Evolutionary conservation across 2,329 filamentous ascomycete species (phyloP).

Genomic region (Microsporum audouinii): DNA sequence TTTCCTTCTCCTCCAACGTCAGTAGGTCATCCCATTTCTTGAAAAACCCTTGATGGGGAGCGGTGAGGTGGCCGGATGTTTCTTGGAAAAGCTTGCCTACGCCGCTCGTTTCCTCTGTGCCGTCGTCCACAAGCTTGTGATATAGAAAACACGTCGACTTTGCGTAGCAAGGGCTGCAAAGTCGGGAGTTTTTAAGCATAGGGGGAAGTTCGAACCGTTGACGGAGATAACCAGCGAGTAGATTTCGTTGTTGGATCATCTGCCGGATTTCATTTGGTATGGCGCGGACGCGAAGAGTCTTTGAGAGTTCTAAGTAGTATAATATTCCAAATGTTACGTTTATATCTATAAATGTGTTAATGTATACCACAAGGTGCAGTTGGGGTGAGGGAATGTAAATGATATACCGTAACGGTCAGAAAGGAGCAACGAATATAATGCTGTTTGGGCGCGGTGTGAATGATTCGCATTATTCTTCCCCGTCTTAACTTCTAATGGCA

Average conservation of each 20-base stretch:
- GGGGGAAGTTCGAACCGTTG: slow-evolving; percentile 71
- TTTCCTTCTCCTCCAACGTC: slow-evolving; percentile 87
- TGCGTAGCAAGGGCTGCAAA: slow-evolving; percentile 81
- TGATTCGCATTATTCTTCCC: slow-evolving; percentile 67
- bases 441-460: slow-evolving; percentile 83
- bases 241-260: slow-evolving; percentile 94
- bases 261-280: slow-evolving; percentile 81
- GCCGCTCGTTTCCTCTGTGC: slow-evolving; percentile 67
- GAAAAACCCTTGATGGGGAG: slow-evolving; percentile 70
- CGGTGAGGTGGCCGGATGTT: slow-evolving; percentile 63
- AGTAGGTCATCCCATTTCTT: slow-evolving; percentile 87
- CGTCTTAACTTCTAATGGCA: slow-evolving; percentile 93
- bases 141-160: slow-evolving; percentile 87
- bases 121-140: slow-evolving; percentile 78
- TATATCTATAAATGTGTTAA: slow-evolving; percentile 47
- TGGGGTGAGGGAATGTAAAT: background rate
- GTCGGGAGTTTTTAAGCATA: slow-evolving; percentile 71
- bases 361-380: background rate
- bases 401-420: slow-evolving; percentile 71
- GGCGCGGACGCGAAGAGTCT: slow-evolving; percentile 72
- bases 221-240: slow-evolving; percentile 72
- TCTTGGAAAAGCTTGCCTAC: slow-evolving; percentile 74
- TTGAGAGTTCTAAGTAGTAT: slow-evolving; percentile 88
- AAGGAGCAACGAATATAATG: slow-evolving; percentile 81
- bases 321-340: slow-evolving; percentile 81